Percentiles rank a stretch among this genome's conserved stretches.
Conservation (phyloP, 2,329 filamentous ascomycete species). For the Claviceps pusilla region DNA sequence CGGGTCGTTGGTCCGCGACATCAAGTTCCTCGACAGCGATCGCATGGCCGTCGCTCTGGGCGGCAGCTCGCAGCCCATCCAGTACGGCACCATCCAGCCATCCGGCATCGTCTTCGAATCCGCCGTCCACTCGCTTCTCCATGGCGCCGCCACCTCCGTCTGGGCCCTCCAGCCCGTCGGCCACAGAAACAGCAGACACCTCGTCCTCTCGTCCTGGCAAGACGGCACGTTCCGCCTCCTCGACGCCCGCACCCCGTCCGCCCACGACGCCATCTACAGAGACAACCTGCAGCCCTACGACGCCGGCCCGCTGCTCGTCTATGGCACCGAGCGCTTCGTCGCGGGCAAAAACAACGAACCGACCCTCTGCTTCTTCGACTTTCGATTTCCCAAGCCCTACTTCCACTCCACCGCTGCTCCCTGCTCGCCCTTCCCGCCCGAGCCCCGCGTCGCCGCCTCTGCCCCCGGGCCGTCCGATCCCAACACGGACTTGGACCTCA, state of each 20-base stretch:
- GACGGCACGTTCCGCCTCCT: slow-evolving; percentile 37
- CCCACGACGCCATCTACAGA: slow-evolving; percentile 33
- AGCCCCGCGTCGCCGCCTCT: background rate
- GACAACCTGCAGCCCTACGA: slow-evolving; percentile 36
- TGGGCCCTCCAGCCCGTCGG: slow-evolving; percentile 32
- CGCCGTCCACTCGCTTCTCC: slow-evolving; percentile 13
- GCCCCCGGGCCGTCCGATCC: too few species aligned
- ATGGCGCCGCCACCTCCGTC: slow-evolving; percentile 23
- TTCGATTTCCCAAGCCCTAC: slow-evolving; percentile 34
- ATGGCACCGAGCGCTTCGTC: slow-evolving; percentile 36
- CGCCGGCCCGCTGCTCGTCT: slow-evolving; percentile 32
- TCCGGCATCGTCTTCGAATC: slow-evolving; percentile 26
- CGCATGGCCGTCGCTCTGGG: slow-evolving; percentile 31
- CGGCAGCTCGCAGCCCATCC: slow-evolving; percentile 26
- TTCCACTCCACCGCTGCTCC: slow-evolving; percentile 32
- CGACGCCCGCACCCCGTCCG: slow-evolving; percentile 33
- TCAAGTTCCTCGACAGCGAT: slow-evolving; percentile 32
- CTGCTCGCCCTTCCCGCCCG: slow-evolving; percentile 19
- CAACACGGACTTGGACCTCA: too few species aligned
- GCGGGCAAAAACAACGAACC: slow-evolving; percentile 29
- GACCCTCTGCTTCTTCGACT: slow-evolving; percentile 37
- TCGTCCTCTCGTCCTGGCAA: slow-evolving; percentile 37
- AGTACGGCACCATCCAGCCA: slow-evolving; percentile 30
- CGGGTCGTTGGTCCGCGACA: slow-evolving; percentile 12
- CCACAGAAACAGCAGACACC: slow-evolving; percentile 19